Evolutionary conservation across 73 alveolate genomes (phyloP).

Genomic region (Diophrys appendiculata): DNA sequence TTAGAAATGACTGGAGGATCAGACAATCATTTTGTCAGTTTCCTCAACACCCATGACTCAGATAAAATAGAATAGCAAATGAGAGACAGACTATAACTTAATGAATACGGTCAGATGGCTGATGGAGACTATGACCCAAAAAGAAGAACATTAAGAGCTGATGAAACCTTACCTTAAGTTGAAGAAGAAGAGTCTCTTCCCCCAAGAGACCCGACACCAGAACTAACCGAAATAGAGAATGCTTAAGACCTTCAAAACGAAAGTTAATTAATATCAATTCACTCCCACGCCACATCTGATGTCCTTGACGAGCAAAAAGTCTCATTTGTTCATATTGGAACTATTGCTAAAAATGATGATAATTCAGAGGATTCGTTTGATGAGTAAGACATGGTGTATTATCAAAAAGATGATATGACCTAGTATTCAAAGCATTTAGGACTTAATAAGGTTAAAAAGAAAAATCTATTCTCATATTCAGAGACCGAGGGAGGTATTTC

Average conservation of each 20-base stretch:
- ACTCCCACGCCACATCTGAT: constrained; percentile 36
- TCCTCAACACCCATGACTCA: constrained; percentile 1
- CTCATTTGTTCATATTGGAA: constrained; percentile 39
- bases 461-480: constrained; percentile 7
- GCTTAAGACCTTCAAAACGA: too few relatives aligned
- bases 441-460: constrained; percentile 35
- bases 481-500: constrained; percentile 23
- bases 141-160: too few relatives aligned
- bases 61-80: background rate
- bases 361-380: constrained; percentile 36
- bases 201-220: too few relatives aligned
- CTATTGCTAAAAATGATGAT: constrained; percentile 21
- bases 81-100: background rate
- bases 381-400: constrained; percentile 54
- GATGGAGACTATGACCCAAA: constrained; percentile 6
- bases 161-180: background rate
- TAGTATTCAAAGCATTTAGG: constrained; percentile 32
- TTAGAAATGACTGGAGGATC: constrained; percentile 6
- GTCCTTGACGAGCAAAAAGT: constrained; percentile 41
- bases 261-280: too few relatives aligned
- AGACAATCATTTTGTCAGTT: background rate
- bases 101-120: background rate
- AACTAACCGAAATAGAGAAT: too few relatives aligned
- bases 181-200: too few relatives aligned
- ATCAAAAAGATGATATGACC: constrained; percentile 52